Percentiles rank a stretch among this genome's conserved stretches.
Conservation (phyloP, 768 basidiomycete species). For the Lactarius sp. region DNA sequence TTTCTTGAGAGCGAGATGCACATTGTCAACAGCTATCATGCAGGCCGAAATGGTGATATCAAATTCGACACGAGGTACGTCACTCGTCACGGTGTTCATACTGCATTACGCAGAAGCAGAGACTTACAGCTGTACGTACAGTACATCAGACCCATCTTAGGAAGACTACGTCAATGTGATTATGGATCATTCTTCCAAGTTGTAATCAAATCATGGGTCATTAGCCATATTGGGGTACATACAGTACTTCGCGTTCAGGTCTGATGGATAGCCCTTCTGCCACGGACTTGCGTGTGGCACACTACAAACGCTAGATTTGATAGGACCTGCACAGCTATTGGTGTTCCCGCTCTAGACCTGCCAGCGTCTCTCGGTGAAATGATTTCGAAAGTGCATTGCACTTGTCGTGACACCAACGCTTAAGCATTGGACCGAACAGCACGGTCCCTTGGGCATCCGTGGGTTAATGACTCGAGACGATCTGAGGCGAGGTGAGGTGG, state of each 20-base stretch:
- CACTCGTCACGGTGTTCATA: not conserved
- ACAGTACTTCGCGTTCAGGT: not conserved
- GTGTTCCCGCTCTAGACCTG: not conserved
- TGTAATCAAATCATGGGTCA: not conserved
- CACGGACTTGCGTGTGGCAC: constrained; percentile 15
- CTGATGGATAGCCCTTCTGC: not conserved
- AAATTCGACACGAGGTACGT: not conserved
- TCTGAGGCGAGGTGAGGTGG: not conserved
- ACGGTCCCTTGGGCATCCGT: not conserved
- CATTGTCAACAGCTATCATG: not conserved
- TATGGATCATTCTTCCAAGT: not conserved
- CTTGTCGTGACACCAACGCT: not conserved
- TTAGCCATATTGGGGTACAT: not conserved
- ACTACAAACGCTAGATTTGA: not conserved
- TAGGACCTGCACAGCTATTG: not conserved
- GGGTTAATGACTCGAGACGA: not conserved
- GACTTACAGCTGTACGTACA: constrained; percentile 2
- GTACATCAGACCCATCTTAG: constrained; percentile 5
- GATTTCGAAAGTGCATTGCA: not conserved
- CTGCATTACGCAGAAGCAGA: not conserved
- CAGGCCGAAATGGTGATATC: not conserved
- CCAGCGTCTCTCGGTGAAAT: not conserved
- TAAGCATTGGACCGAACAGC: not conserved
- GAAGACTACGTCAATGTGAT: not conserved
- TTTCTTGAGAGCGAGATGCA: not conserved